Base-by-base conservation (phyloP, 2,329 filamentous ascomycete genomes). In the Fusarium luffae region DNA sequence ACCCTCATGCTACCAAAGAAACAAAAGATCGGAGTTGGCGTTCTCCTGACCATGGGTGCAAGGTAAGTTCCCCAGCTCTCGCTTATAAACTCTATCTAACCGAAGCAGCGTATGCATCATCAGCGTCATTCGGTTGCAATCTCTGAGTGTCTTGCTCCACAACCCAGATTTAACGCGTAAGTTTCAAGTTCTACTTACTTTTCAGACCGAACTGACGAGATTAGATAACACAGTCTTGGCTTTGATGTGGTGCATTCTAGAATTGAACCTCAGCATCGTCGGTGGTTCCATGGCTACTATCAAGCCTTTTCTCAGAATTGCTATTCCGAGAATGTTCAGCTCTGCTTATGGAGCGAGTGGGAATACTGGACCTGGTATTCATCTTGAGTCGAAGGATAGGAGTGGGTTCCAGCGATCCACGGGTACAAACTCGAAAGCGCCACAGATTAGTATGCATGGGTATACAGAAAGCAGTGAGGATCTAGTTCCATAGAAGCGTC, bases 221-320 rank as follows among this genome's bases (percentile, higher is more conserved):
- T n/a, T 19, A 66, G 63, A 49, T n/a, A 66, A 66, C 16, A 66
- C 63, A 1, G 63, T 66, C 25, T 48, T 59, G 28, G 63, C 63
- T 14, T 19, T 66, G 8, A 63, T 59, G 59, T 66, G 63, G 59
- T 66, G 59, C 37, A 40, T 63, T n/a, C 46, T 66, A n/a, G 63
- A 66, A 32, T 27, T 66, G n/a, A 66, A 66, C 30, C 28, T 66
- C 3, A 66, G 63, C 34, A 66, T 66, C 27, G 55, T 66, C 27
- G 63, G 59, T 40, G 63, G 63, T 8, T 66, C 59, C 1, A 47
- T 66, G 40, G 58, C 63, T 18, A 63, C 63, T 2, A 40, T 63
- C n/a, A 66, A 66, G 7, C 63, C 63, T 4, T 62, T 66, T 28
- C 49, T 66, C 3, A 30, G 54, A 11, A 63, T 63, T 11, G 32